These are phyloP conservation scores for Botrytis tulipae DNA, from an alignment of 2,329 filamentous ascomycete species.

Conservation along the genomic window DNA sequence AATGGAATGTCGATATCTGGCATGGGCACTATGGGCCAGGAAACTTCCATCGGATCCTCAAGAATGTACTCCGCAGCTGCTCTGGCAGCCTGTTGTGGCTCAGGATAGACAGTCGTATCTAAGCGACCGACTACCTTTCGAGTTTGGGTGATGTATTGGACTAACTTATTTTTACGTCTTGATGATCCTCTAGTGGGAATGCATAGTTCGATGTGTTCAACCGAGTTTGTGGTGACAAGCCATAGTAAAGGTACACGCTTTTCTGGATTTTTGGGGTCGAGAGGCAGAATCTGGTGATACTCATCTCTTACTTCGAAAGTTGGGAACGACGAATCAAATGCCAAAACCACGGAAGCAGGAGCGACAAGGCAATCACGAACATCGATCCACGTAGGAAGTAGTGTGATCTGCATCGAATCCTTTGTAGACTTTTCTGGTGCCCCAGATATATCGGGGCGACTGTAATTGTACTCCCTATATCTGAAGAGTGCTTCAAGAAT, in stretches of 20 bases:
- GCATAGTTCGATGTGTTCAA: conserved; percentile 38
- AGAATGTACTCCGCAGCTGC: conserved; percentile 31
- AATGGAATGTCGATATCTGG: conserved; percentile 28
- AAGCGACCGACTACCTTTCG: conserved; percentile 28
- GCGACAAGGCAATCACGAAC: conserved; percentile 20
- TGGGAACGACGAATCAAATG: conserved; percentile 28
- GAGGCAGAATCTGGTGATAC: conserved; percentile 24
- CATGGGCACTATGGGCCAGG: conserved; percentile 32
- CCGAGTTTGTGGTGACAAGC: conserved; percentile 33
- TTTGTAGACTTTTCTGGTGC: conserved; percentile 35
- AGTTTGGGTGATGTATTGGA: conserved; percentile 31
- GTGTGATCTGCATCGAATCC: conserved; percentile 27
- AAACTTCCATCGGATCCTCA: conserved; percentile 10
- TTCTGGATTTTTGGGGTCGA: conserved; percentile 19
- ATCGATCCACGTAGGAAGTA: conserved; percentile 32
- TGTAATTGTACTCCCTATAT: conserved; percentile 41
- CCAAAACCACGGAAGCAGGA: conserved; percentile 30
- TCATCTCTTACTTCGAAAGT: conserved; percentile 20
- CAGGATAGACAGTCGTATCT: conserved; percentile 21
- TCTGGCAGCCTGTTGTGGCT: conserved; percentile 32
- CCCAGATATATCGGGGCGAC: conserved; percentile 29
- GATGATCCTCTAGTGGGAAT: conserved; percentile 25
- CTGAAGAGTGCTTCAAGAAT: conserved; percentile 52
- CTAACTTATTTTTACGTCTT: conserved; percentile 30
- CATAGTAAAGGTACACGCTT: conserved; percentile 31